Conservation (phyloP, 2,329 filamentous ascomycete genomes). For the Bipolaris oryzae region DNA sequence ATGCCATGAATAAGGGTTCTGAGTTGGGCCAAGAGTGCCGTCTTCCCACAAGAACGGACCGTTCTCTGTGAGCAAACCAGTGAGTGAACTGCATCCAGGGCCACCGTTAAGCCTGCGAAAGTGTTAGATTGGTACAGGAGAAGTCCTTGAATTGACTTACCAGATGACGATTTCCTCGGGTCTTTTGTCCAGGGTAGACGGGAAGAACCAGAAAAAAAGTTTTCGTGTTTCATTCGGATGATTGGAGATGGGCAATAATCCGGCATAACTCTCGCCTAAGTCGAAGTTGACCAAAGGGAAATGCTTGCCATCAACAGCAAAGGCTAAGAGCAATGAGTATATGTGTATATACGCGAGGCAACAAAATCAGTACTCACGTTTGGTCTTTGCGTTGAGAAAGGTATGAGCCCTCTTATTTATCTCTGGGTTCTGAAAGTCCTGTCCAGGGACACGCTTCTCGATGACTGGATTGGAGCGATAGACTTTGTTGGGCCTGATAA, state of each 20-base stretch:
- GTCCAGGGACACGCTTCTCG: constrained; percentile 35
- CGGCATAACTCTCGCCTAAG: constrained; percentile 69
- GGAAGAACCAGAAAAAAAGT: constrained; percentile 71
- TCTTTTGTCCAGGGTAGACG: constrained; percentile 58
- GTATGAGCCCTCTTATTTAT: constrained; percentile 43
- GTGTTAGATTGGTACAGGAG: constrained; percentile 14
- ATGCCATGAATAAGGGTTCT: constrained; percentile 74
- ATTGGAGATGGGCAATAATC: constrained; percentile 63
- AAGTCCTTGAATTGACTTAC: constrained; percentile 18
- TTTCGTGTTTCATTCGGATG: constrained; percentile 57
- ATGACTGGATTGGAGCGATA: constrained; percentile 27
- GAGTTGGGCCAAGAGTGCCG: constrained; percentile 69
- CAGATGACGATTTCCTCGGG: constrained; percentile 67
- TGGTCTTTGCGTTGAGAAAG: constrained; percentile 42
- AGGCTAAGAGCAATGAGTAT: constrained; percentile 54
- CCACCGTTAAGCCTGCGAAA: constrained; percentile 44
- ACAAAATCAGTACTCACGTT: constrained; percentile 26
- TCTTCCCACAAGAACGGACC: constrained; percentile 65
- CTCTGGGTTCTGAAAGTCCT: constrained; percentile 41
- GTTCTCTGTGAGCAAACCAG: constrained; percentile 77
- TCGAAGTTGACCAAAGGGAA: constrained; percentile 75
- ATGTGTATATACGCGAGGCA: no score
- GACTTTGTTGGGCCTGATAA: constrained; percentile 26
- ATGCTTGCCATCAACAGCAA: constrained; percentile 66
- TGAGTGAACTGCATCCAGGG: constrained; percentile 60